Conservation (phyloP, 2,329 filamentous ascomycete genomes). For the Fusarium tricinctum region DNA sequence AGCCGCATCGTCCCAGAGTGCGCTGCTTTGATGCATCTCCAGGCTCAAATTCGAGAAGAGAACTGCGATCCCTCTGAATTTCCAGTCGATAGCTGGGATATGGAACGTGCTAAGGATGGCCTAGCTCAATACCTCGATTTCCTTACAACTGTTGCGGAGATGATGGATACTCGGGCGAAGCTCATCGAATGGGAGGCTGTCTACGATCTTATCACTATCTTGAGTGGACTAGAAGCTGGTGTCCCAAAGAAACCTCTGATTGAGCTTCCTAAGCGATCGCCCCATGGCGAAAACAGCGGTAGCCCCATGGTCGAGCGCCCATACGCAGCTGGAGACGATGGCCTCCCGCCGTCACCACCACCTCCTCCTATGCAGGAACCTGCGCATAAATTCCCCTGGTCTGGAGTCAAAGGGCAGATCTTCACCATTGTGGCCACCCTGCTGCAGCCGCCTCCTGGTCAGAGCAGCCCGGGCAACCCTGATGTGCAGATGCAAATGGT, state of each 20-base stretch:
- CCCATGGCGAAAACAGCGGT: slow-evolving; percentile 34
- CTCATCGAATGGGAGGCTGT: slow-evolving; percentile 93
- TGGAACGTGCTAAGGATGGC: slow-evolving; percentile 96
- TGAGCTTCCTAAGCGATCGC: slow-evolving; percentile 54
- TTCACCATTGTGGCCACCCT: slow-evolving; percentile 91
- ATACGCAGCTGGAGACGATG: slow-evolving; percentile 60
- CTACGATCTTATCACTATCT: slow-evolving; percentile 87
- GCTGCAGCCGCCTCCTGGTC: slow-evolving; percentile 81
- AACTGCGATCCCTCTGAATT: slow-evolving; percentile 86
- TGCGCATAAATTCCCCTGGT: slow-evolving; percentile 75
- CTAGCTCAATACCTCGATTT: slow-evolving; percentile 96
- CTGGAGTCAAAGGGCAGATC: slow-evolving; percentile 89
- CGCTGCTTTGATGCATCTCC: slow-evolving; percentile 92
- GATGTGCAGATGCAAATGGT: slow-evolving; percentile 91
- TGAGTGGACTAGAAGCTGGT: slow-evolving; percentile 88
- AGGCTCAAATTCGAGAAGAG: slow-evolving; percentile 87
- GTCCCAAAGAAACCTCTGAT: slow-evolving; percentile 85
- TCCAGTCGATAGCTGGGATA: slow-evolving; percentile 95
- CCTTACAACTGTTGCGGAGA: slow-evolving; percentile 88
- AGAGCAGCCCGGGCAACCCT: slow-evolving; percentile 73
- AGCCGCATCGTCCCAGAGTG: slow-evolving; percentile 94
- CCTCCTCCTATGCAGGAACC: slow-evolving; percentile 69
- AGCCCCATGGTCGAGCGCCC: slow-evolving; percentile 72
- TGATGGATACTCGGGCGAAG: slow-evolving; percentile 84
- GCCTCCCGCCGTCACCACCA: slow-evolving; percentile 56